phyloP scores from a whole-genome alignment of 2,329 filamentous ascomycete species.

The Fusarium subtropicale region DNA sequence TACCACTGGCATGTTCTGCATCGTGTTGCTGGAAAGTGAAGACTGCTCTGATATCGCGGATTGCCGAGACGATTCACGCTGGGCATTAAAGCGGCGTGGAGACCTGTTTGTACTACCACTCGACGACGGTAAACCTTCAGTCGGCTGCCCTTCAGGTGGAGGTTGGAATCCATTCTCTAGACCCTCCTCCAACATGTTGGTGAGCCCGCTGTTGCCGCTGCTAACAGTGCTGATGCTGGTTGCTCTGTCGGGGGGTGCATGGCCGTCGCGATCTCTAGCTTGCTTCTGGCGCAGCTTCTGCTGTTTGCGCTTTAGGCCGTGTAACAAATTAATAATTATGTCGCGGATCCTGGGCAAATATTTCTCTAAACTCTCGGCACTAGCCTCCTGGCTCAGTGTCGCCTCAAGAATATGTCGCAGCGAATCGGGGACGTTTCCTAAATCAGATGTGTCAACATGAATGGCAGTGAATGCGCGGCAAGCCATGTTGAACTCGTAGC shows the following conservation, averaged over 20 bases:
- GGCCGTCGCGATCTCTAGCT: slow-evolving; percentile 64
- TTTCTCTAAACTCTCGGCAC: slow-evolving; percentile 89
- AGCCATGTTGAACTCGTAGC: slow-evolving; percentile 99
- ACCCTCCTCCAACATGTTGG: slow-evolving; percentile 70
- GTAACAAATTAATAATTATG: slow-evolving; percentile 97
- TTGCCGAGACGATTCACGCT: slow-evolving; percentile 63
- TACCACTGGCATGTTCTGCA: slow-evolving; percentile 81
- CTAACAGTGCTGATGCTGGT: slow-evolving; percentile 70
- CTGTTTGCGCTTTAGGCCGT: slow-evolving; percentile 97
- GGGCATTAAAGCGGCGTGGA: slow-evolving; percentile 60
- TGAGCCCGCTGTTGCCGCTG: slow-evolving; percentile 67
- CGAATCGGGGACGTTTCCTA: slow-evolving; percentile 94
- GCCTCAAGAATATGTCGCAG: slow-evolving; percentile 92
- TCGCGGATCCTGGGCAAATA: slow-evolving; percentile 95
- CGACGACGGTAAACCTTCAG: slow-evolving; percentile 45
- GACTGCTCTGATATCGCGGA: slow-evolving; percentile 71
- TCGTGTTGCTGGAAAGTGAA: slow-evolving; percentile 76
- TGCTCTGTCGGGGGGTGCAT: slow-evolving; percentile 60
- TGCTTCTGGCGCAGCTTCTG: slow-evolving; percentile 81
- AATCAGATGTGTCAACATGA: slow-evolving; percentile 92
- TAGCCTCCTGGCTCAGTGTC: slow-evolving; percentile 96
- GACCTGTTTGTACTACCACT: slow-evolving; percentile 53
- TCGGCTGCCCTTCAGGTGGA: slow-evolving; percentile 53
- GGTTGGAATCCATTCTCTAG: slow-evolving; percentile 64
- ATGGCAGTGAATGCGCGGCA: slow-evolving; percentile 97